Evolutionary conservation across 2,329 filamentous ascomycete genomes (phyloP).

Genomic region (Talaromyces sp.): DNA sequence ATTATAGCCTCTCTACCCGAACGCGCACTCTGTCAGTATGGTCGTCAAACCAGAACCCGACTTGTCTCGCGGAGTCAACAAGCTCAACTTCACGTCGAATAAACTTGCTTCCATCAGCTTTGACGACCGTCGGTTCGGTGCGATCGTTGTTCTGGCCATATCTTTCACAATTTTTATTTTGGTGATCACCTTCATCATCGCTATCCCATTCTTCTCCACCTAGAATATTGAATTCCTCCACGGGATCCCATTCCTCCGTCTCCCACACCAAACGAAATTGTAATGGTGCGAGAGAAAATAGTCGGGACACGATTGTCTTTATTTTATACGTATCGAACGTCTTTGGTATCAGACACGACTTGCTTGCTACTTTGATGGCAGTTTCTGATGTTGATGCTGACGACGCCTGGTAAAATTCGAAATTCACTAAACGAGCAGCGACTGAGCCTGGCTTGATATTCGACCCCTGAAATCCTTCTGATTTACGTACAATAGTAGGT

Average conservation of each 20-base stretch:
- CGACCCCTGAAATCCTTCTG: conserved; percentile 33
- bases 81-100: conserved; percentile 77
- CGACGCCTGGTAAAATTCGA: conserved; percentile 55
- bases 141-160: neutral
- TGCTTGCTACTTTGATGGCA: conserved; percentile 4
- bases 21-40: conserved; percentile 69
- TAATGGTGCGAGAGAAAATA: conserved; percentile 65
- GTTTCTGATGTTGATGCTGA: conserved; percentile 1
- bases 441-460: conserved; percentile 71
- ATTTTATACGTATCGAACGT: conserved; percentile 77
- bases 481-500: conserved; percentile 59
- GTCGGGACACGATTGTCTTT: conserved; percentile 69
- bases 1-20: conserved; percentile 56
- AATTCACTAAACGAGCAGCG: conserved; percentile 68
- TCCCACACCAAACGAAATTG: conserved; percentile 73
- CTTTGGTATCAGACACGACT: conserved; percentile 62
- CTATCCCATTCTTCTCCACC: conserved; percentile 47
- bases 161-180: conserved; percentile 42
- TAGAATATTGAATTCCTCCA: conserved; percentile 59
- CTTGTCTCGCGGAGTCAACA: conserved; percentile 70
- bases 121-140: conserved; percentile 18
- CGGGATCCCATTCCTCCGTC: conserved; percentile 85
- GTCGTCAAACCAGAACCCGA: conserved; percentile 69
- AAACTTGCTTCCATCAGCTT: conserved; percentile 54
- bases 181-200: conserved; percentile 25